phyloP scores from a whole-genome alignment of 2,329 filamentous ascomycete genomes.

The Aspergillus piperis region DNA sequence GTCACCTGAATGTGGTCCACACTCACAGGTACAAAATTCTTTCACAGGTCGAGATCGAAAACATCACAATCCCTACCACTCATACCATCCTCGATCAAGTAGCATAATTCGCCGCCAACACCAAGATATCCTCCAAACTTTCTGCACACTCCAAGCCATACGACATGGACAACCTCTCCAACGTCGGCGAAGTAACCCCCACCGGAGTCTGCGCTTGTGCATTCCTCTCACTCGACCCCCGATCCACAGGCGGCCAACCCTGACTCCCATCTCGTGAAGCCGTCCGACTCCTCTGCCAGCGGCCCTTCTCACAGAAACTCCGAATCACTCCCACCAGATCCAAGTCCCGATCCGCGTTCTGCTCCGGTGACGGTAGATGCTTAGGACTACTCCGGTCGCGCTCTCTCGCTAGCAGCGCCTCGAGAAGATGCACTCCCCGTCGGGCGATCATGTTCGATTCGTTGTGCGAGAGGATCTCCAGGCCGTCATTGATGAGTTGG shows the following conservation, averaged over 20 bases:
- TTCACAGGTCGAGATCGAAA: no score
- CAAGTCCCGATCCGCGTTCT: not conserved
- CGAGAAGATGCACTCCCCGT: slow-evolving; percentile 22
- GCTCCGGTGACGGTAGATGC: not conserved
- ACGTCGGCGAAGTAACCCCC: not conserved
- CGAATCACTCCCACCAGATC: slow-evolving; percentile 23
- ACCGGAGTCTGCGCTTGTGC: not conserved
- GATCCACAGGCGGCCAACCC: slow-evolving; percentile 8
- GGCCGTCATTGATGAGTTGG: slow-evolving; percentile 23
- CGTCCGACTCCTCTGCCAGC: not conserved
- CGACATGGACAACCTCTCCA: slow-evolving; percentile 9
- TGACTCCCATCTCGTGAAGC: not conserved
- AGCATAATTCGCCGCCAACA: slow-evolving; percentile 14
- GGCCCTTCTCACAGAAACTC: slow-evolving; percentile 19
- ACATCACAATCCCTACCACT: no score
- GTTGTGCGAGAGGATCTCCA: slow-evolving; percentile 23
- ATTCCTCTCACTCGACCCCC: not conserved
- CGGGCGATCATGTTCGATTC: slow-evolving; percentile 29
- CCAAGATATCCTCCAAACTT: slow-evolving; percentile 23
- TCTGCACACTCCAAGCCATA: slow-evolving; percentile 18
- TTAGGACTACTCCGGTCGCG: not conserved
- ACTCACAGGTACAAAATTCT: no score
- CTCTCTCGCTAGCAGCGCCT: slow-evolving; percentile 19
- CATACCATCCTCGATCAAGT: not conserved
- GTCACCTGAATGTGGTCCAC: no score